Base-by-base conservation (phyloP, 2,329 filamentous ascomycete genomes). In the Aspergillus thermomutatus region DNA sequence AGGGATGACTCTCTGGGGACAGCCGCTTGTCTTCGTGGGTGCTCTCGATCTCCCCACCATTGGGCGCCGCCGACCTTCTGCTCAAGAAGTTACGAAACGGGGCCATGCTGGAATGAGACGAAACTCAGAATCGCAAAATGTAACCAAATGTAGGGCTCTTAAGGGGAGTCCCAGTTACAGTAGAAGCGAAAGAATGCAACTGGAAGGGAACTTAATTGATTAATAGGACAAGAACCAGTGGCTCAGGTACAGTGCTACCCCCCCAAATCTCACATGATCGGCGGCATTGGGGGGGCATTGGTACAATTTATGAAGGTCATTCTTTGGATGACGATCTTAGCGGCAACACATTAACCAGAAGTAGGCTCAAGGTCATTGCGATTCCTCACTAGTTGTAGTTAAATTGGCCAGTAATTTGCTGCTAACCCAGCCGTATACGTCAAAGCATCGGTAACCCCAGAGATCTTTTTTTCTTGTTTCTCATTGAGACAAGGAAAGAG, bases 61-160 rank as follows among this genome's bases (percentile, higher is more conserved):
- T 73, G 60, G 68, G 62, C 40, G 59, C 59, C n/a, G 80, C 83
- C 53, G 82, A 76, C 53, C 84, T 86, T 66, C 84, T 83, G 55
- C 82, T 78, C 70, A 91, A 89, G 28, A 87, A 86, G 72, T 91
- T 91, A 64, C 88, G 86, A 69, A 91, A 89, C 21, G 78, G 77
- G 60, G 85, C 83, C 87, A 90, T 90, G 57, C 63, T 78, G 56
- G 52, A 17, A 46, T 9, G n/a, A 46, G 19, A 47, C 25, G 49
- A 21, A 27, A 41, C 41, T 43, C 7, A 17, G 28, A 25, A 17
- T 9, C n/a, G 5, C n/a, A 11, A 21, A 25, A 40, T 11, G 28
- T 26, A 43, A 11, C 3, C 34, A 25, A 10, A 21, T 43, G 9
- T 23, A 46, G 43, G 11, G 23, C 21, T 23, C 4, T 46, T 23